Base-by-base conservation (phyloP, 2,329 filamentous ascomycete species). In the Fusarium sp. region DNA sequence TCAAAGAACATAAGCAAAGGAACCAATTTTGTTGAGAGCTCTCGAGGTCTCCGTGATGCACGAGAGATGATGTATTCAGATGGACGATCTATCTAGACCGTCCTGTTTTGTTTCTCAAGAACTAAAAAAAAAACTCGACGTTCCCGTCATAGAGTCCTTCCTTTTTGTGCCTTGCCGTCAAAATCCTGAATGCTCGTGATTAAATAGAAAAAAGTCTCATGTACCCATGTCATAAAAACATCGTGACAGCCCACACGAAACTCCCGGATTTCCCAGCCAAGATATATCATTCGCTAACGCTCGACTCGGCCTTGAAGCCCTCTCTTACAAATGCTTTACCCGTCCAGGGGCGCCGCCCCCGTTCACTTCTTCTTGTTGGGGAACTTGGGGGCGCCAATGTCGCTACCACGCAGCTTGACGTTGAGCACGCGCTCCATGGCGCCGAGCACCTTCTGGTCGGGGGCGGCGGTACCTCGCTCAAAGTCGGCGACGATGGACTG, bases 311-410 rank as follows among this genome's bases (percentile, higher is more conserved):
- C 64, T 68, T 75, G 69, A 70, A 72, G 69, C 71, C 67, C 64
- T 71, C 64, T 71, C 67, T 77, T 78, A 73, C 64, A 78, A 63
- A 73, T 64, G 27, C 11, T 67, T 71, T 72, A 20, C 27, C 27
- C 50, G 11, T 13, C n/a, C 31, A 66, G 11, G 31, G 11, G 27
- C 54, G 14, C 42, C 54, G 14, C 42, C 31, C 42, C 40, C 50
- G 72, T 67, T 86, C 77, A 85, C 73, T 83, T 83, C 80, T 85
- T 84, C 87, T 93, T 94, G 89, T 93, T 94, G 75, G 91, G 90
- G 83, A 96, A 93, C 86, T 92, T 93, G 78, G 94, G 93, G 83
- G 91, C 88, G 72, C 95, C 96, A 82, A 98, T 96, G 85, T 96
- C 94, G 80, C 87, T 87, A 68, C 96, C 94, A 77, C 95, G 89